Percentiles rank a stretch among this genome's conserved stretches.
Conservation (phyloP, 2,329 filamentous ascomycete genomes). For the Epichloe glyceriae region DNA sequence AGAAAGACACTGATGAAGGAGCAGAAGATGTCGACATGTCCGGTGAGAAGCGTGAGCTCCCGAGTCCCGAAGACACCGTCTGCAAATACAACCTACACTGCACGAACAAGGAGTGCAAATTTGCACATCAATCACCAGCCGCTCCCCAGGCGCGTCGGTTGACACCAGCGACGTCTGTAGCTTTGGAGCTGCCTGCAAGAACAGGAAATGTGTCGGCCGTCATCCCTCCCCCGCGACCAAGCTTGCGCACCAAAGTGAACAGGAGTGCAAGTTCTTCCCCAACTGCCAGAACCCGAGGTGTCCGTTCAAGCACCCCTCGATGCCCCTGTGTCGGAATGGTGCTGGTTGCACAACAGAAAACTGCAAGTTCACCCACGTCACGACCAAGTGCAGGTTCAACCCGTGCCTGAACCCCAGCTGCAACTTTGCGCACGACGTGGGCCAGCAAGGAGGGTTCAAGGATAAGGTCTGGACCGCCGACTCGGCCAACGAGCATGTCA, state of each 20-base stretch:
- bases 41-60: constrained; percentile 38
- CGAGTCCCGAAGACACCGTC: constrained; percentile 50
- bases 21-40: constrained; percentile 53
- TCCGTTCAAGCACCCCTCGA: constrained; percentile 76
- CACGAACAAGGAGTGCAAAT: constrained; percentile 80
- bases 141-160: constrained; percentile 65
- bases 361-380: constrained; percentile 84
- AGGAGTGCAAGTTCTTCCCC: constrained; percentile 83
- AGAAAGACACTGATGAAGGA: constrained; percentile 23
- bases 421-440: constrained; percentile 79
- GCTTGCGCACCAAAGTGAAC: constrained; percentile 64
- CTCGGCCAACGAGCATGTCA: constrained; percentile 51
- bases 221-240: constrained; percentile 85
- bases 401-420: constrained; percentile 86
- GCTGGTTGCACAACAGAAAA: constrained; percentile 68
- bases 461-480: constrained; percentile 85
- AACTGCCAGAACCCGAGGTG: constrained; percentile 83
- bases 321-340: constrained; percentile 83
- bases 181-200: constrained; percentile 88
- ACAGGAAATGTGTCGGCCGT: constrained; percentile 80
- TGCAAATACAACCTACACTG: constrained; percentile 88
- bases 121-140: constrained; percentile 86
- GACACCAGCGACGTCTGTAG: constrained; percentile 71
- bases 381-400: constrained; percentile 76
- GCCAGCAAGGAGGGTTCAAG: constrained; percentile 71